Conservation (phyloP, 164 flowering plant species). For the Vitis amurensis region DNA sequence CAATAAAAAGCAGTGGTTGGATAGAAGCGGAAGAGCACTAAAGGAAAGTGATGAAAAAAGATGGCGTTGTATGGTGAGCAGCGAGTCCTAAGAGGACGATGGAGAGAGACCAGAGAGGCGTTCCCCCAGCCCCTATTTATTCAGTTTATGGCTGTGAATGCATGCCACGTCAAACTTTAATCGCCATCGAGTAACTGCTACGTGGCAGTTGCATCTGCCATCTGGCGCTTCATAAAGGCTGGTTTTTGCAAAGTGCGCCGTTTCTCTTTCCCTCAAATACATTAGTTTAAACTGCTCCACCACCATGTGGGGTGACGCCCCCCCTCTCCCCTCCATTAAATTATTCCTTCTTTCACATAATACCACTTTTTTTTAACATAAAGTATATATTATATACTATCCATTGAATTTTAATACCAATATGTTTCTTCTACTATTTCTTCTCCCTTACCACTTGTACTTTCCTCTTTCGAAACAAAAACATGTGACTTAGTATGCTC, state of each 20-base stretch:
- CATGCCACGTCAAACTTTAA: slow-evolving; percentile 27
- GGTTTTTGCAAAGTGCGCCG: slow-evolving; percentile 9
- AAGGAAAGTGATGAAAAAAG: slow-evolving; percentile 1
- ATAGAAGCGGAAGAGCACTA: background rate
- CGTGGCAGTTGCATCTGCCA: slow-evolving; percentile 21
- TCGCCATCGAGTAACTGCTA: slow-evolving; percentile 10
- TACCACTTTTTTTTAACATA: too few species aligned
- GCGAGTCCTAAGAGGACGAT: too few species aligned
- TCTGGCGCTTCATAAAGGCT: slow-evolving; percentile 16
- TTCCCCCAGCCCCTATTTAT: background rate
- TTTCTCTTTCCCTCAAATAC: background rate
- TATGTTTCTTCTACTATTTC: too few species aligned
- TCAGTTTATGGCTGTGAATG: slow-evolving; percentile 8
- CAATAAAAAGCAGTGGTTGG: background rate
- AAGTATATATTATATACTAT: too few species aligned
- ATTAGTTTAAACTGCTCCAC: too few species aligned
- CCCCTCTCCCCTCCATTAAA: too few species aligned
- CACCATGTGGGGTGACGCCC: too few species aligned
- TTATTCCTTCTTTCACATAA: too few species aligned
- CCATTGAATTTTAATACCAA: too few species aligned
- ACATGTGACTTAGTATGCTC: too few species aligned
- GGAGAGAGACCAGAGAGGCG: background rate
- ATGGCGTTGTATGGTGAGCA: background rate
- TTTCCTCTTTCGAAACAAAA: too few species aligned
- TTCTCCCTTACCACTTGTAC: too few species aligned